Percentiles rank a stretch among this genome's conserved stretches.
Conservation (phyloP, 345 rosid genomes). For the Citrus mangshanensis region DNA sequence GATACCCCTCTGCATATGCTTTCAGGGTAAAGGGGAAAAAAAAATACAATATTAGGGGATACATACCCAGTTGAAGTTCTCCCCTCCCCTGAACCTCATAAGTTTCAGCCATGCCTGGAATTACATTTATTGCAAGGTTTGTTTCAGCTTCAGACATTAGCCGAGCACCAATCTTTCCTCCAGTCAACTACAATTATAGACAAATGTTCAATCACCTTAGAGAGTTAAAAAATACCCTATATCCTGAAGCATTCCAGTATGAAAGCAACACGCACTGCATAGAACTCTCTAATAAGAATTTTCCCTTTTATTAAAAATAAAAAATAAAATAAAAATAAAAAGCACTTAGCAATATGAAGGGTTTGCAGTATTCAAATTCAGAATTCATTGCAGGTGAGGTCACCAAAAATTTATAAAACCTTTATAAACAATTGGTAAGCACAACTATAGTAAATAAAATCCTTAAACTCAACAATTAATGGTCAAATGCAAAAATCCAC, state of each 20-base stretch:
- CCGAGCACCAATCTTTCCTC: constrained; percentile 87
- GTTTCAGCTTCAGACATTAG: constrained; percentile 96
- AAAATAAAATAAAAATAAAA: neutral
- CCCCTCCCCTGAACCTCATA: constrained; percentile 98
- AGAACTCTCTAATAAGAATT: neutral
- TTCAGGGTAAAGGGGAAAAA: neutral
- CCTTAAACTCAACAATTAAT: neutral
- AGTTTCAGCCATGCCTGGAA: constrained; percentile 84
- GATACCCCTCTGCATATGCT: neutral
- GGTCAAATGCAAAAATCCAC: neutral
- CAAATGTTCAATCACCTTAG: constrained; percentile 17
- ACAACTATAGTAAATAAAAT: neutral
- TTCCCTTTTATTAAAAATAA: neutral
- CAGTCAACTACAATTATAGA: constrained; percentile 65
- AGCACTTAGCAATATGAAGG: neutral
- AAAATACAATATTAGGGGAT: constrained; percentile 14
- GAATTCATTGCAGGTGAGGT: neutral
- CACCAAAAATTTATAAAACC: neutral
- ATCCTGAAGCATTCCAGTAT: neutral
- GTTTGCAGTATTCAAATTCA: neutral
- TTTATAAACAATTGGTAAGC: neutral
- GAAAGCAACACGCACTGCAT: neutral
- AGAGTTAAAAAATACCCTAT: neutral
- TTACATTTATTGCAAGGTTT: constrained; percentile 91
- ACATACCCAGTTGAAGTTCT: constrained; percentile 95